phyloP scores from a whole-genome alignment of 768 basidiomycete genomes.

The Tricholoma hemisulphureum region DNA sequence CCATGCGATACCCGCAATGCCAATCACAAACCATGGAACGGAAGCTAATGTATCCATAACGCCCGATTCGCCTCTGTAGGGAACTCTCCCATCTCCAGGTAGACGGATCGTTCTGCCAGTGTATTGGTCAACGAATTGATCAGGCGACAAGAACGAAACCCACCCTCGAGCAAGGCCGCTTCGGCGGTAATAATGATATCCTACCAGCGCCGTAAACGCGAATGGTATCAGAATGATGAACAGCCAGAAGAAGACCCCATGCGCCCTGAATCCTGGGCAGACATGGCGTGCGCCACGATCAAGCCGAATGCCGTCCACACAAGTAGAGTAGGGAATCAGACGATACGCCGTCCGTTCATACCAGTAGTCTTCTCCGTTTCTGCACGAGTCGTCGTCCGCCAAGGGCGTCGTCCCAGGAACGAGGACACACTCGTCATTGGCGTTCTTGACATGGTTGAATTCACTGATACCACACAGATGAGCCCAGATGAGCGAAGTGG shows the following conservation, averaged over 20 bases:
- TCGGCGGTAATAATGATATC: slow-evolving; percentile 77
- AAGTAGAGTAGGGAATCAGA: slow-evolving; percentile 85
- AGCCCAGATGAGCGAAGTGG: neutral
- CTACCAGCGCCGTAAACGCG: slow-evolving; percentile 69
- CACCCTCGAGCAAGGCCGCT: slow-evolving; percentile 76
- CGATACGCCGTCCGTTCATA: slow-evolving; percentile 92
- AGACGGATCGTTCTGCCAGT: slow-evolving; percentile 70
- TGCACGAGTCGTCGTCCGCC: slow-evolving; percentile 61
- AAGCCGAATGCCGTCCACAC: slow-evolving; percentile 74
- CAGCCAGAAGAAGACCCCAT: slow-evolving; percentile 82
- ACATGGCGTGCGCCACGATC: slow-evolving; percentile 72
- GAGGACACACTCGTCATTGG: slow-evolving; percentile 71
- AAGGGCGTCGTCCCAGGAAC: slow-evolving; percentile 67
- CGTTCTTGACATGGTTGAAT: slow-evolving; percentile 82
- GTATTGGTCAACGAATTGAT: slow-evolving; percentile 10
- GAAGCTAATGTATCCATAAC: slow-evolving; percentile 74
- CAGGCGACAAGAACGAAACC: slow-evolving; percentile 2
- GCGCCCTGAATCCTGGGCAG: slow-evolving; percentile 80
- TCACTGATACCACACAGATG: slow-evolving; percentile 52
- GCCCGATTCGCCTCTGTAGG: slow-evolving; percentile 41
- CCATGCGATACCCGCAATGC: slow-evolving; percentile 70
- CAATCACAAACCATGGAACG: slow-evolving; percentile 87
- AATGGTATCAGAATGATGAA: slow-evolving; percentile 76
- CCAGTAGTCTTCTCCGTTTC: slow-evolving; percentile 73
- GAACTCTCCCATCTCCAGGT: slow-evolving; percentile 51